Percentiles rank a stretch among this genome's conserved stretches.
Evolutionary conservation across 2,329 filamentous ascomycete genomes (phyloP).

Genomic region (Beauveria caledonica): DNA sequence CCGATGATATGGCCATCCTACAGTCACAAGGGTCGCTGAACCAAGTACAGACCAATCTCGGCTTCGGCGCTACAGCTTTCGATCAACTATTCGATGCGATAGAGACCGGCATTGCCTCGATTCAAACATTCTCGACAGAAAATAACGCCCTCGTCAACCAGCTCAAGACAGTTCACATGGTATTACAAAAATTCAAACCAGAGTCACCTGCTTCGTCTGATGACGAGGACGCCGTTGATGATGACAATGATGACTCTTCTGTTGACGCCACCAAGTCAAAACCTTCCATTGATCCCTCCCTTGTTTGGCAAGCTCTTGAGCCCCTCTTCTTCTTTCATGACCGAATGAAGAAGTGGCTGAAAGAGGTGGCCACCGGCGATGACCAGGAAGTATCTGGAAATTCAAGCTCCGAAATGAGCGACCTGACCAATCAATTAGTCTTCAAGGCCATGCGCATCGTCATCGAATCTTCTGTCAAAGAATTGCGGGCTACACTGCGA

Average conservation of each 20-base stretch:
- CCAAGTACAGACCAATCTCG: conserved; percentile 68
- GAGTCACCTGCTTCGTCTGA: conserved; percentile 15
- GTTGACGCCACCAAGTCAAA: background rate
- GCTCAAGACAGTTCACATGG: conserved; percentile 19
- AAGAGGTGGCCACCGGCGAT: conserved; percentile 53
- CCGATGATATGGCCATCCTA: conserved; percentile 51
- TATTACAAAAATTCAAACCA: conserved; percentile 18
- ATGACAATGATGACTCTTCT: conserved; percentile 13
- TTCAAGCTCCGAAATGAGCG: conserved; percentile 27
- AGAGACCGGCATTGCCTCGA: conserved; percentile 18
- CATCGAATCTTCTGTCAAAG: conserved; percentile 76
- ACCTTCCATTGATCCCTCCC: conserved; percentile 16
- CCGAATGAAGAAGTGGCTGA: conserved; percentile 39
- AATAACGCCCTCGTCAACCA: conserved; percentile 19
- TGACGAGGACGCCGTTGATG: conserved; percentile 16
- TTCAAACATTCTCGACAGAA: conserved; percentile 19
- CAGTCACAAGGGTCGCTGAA: conserved; percentile 53
- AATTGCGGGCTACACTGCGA: conserved; percentile 67
- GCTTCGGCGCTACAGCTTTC: conserved; percentile 36
- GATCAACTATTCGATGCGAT: conserved; percentile 23
- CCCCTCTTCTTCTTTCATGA: conserved; percentile 59
- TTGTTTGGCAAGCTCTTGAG: conserved; percentile 77
- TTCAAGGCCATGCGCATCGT: conserved; percentile 81
- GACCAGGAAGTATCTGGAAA: conserved; percentile 15
- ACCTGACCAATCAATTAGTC: conserved; percentile 85